These are phyloP conservation scores for Starmerella apicola DNA, from an alignment of 805 yeast genomes.

Conservation along the genomic window DNA sequence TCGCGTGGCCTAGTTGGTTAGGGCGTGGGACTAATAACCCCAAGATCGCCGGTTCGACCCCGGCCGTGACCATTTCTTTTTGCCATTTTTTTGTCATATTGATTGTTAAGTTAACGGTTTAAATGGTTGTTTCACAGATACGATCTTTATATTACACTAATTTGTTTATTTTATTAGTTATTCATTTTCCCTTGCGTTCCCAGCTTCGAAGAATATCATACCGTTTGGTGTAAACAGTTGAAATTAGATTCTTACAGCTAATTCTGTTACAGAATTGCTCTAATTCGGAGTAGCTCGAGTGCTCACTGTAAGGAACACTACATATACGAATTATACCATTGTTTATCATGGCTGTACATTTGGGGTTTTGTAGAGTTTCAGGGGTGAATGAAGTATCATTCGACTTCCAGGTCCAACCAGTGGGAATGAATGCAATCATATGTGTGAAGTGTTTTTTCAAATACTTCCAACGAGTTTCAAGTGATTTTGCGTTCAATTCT, in stretches of 20 bases:
- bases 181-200: slow-evolving; percentile 7
- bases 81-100: no score
- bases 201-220: slow-evolving; percentile 16
- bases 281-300: slow-evolving; percentile 77
- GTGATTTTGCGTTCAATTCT: slow-evolving; percentile 31
- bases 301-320: slow-evolving; percentile 82
- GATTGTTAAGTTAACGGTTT: no score
- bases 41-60: slow-evolving; percentile 40
- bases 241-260: slow-evolving; percentile 44
- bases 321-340: slow-evolving; percentile 36
- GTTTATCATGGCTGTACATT: slow-evolving; percentile 12
- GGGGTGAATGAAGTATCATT: slow-evolving; percentile 10
- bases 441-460: slow-evolving; percentile 40
- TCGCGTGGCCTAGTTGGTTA: slow-evolving; percentile 52
- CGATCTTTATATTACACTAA: no score
- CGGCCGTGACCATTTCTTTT: slow-evolving; percentile 26
- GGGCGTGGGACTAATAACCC: slow-evolving; percentile 49
- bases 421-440: slow-evolving; percentile 67
- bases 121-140: no score
- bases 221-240: slow-evolving; percentile 49
- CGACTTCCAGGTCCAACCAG: slow-evolving; percentile 71
- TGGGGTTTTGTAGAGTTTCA: slow-evolving; percentile 15
- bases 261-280: slow-evolving; percentile 48
- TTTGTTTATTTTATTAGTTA: neutral
- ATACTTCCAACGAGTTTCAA: slow-evolving; percentile 40